Base-by-base conservation (phyloP, 306 rosid species). In the Hippophae gyantsensis region DNA sequence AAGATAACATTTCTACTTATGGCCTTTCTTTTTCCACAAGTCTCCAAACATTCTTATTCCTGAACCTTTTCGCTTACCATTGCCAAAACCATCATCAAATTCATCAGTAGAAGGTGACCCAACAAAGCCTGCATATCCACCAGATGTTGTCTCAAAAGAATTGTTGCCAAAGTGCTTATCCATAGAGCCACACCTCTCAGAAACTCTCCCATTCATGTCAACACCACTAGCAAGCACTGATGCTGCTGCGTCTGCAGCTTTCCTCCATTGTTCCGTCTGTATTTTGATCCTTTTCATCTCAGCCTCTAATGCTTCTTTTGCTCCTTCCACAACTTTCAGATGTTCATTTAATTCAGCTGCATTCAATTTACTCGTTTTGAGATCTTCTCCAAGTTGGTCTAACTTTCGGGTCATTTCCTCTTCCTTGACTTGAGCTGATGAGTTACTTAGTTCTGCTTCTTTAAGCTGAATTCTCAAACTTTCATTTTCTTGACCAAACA, bases 211-310 rank as follows among this genome's bases (percentile, higher is more conserved):
- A 53, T 67, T 79, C 80, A 85, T 79, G 43, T 81, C 94, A 6
- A 69, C 71, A 27, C 75, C 90, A 6, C 96, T 90, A 7, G 90
- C 81, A 42, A 89, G 85, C 49, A 89, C 82, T 10, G 90, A 81
- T 46, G 96, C 96, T 46, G 96, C 96, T 27, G 96, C 96, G 76
- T 89, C 96, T 8, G 96, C 94, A 11, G 96, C 94, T 72, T 88
- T 88, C 47, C 85, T 72, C 96, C 96, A 88, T 62, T 88, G 96
- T 43, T 83, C 96, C 10, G 94, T 89, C 68, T 85, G 96, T 62
- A 85, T 85, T 72, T 86, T 82, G 52, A 89, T 75, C 78, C 75
- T 89, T 82, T 83, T 89, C 85, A 85, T 85, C 77, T 89, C 96
- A 3, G 78, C 54, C 43, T 85, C 96, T 63, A 89, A 42, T 11